Conservation (phyloP, 2,329 filamentous ascomycete genomes). For the Amesomyces nigricolor region DNA sequence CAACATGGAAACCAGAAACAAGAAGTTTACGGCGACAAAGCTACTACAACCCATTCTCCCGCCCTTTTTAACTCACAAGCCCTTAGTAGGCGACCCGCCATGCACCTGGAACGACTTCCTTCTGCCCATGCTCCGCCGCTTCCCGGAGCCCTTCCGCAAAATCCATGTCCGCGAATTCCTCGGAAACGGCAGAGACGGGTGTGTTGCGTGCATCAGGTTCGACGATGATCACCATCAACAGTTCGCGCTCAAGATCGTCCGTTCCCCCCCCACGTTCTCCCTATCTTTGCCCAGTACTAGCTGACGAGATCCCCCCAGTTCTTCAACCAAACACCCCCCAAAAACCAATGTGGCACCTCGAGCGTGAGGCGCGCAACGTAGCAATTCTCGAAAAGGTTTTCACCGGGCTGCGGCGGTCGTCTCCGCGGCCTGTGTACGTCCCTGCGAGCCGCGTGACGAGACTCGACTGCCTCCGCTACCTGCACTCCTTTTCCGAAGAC, state of each 20-base stretch:
- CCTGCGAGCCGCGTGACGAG: too few relatives aligned
- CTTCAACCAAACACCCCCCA: not conserved
- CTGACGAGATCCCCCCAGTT: not conserved
- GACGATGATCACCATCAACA: not conserved
- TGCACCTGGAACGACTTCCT: not conserved
- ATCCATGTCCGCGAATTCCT: not conserved
- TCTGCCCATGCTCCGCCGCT: not conserved
- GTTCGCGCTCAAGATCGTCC: conserved; percentile 5
- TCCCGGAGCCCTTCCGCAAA: not conserved
- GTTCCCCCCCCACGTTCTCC: not conserved
- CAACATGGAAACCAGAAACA: too few relatives aligned
- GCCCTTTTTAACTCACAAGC: not conserved
- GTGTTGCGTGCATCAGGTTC: not conserved
- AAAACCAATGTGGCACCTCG: not conserved
- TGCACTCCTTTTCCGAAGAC: too few relatives aligned
- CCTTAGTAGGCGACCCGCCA: not conserved
- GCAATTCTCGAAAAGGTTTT: too few relatives aligned
- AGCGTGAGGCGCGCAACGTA: conserved; percentile 7
- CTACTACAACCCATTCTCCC: not conserved
- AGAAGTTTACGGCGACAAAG: too few relatives aligned
- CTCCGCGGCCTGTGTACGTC: too few relatives aligned
- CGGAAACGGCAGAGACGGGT: not conserved
- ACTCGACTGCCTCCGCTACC: too few relatives aligned
- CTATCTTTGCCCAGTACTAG: not conserved
- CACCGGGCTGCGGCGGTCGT: too few relatives aligned